Evolutionary conservation across 2,329 filamentous ascomycete species (phyloP), one percentile per base, ranked within the genome.

Genomic region (Scedosporium aurantiacum): DNA sequence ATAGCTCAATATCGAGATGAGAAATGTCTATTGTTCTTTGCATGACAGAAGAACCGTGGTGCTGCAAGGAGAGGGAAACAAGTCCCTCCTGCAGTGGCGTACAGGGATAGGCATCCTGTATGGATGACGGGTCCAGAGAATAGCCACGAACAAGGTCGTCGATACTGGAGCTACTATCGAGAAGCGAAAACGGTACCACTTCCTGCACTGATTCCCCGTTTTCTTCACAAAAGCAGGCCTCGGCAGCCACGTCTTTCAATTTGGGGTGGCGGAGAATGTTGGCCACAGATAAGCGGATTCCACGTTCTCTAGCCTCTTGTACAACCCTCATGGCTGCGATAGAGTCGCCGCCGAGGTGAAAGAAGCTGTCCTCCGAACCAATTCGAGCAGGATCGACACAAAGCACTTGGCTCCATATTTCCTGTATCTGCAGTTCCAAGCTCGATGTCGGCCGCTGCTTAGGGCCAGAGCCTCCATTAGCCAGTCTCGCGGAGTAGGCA

Each of bases 261-360:
- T 47, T 47, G n/a, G n/a, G 43, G 43, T 18, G 21, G 2, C 21
- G n/a, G 16, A 47, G 21, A 10, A 47, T 47, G 2, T 47, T 23
- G 21, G 43, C 16, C 2, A 47, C 43, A 3, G 43, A 47, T 18
- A 47, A 16, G 5, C n/a, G 18, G 14, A 47, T 10, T n/a, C 43
- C n/a, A 12, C 5, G 8, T 21, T 47, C 21, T 4, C n/a, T 8
- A 12, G 43, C 43, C 43, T 18, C 21, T n/a, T n/a, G 21, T 6
- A 23, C 43, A 47, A 86, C 71, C 67, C 80, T 82, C 81, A 86
- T 87, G 1, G 82, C 82, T 1, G 76, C 71, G 23, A 85, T 80
- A 0, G 82, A 85, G 70, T 85, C 82, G 18, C 83, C 83, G 0
- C 83, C 82, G 0, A 84, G 75, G 2, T 77, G 75, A 74, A 85